Evolutionary conservation across 2,329 filamentous ascomycete species (phyloP).

Genomic region (Aureobasidium namibiae): DNA sequence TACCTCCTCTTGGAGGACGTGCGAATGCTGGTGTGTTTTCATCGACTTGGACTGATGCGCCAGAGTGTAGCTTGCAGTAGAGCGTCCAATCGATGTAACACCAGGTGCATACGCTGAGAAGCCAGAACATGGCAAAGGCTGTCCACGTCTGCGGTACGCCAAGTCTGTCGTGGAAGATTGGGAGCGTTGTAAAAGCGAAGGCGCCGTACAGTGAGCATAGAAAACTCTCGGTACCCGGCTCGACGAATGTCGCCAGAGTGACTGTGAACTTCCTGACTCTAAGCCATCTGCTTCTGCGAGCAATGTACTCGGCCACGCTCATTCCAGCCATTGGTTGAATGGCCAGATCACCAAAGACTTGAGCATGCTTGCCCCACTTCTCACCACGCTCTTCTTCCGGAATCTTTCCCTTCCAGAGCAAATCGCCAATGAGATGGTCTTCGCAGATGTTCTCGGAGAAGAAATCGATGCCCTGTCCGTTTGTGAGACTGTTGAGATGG

Average conservation of each 20-base stretch:
- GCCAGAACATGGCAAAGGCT: constrained; percentile 58
- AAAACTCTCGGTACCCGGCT: constrained; percentile 84
- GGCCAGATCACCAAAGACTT: constrained; percentile 77
- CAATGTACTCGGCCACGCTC: constrained; percentile 67
- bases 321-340: constrained; percentile 84
- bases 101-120: constrained; percentile 60
- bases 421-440: constrained; percentile 88
- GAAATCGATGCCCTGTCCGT: constrained; percentile 68
- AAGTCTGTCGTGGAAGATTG: constrained; percentile 48
- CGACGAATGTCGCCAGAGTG: constrained; percentile 76
- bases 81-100: constrained; percentile 65
- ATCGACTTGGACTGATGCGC: constrained; percentile 61
- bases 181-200: constrained; percentile 67
- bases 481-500: constrained; percentile 69
- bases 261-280: constrained; percentile 94
- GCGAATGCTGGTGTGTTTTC: constrained; percentile 69
- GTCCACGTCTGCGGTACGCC: constrained; percentile 58
- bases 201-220: constrained; percentile 74
- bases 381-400: constrained; percentile 27
- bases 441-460: constrained; percentile 97
- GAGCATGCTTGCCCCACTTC: constrained; percentile 65
- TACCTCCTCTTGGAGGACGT: constrained; percentile 37
- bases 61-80: constrained; percentile 67
- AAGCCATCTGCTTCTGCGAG: constrained; percentile 79
- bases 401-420: constrained; percentile 68